Percentiles rank a stretch among this genome's conserved stretches.
These are phyloP conservation scores for Kwoniella bestiolae DNA, from an alignment of 768 basidiomycete genomes.

Conservation along the genomic window DNA sequence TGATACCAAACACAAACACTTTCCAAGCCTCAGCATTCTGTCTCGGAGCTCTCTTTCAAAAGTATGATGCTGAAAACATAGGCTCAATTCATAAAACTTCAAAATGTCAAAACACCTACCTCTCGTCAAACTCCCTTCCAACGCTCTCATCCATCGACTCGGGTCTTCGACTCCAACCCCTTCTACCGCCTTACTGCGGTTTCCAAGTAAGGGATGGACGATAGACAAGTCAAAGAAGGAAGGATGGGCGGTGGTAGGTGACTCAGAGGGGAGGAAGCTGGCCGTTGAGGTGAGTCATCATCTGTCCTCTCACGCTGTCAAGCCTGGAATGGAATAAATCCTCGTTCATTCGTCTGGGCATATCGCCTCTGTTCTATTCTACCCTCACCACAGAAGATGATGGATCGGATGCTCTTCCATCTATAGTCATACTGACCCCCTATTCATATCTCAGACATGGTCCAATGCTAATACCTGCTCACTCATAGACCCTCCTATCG, in stretches of 20 bases:
- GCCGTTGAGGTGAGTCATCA: constrained; percentile 68
- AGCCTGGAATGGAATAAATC: too few relatives aligned
- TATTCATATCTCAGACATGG: too few relatives aligned
- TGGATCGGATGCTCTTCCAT: too few relatives aligned
- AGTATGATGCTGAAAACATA: neutral
- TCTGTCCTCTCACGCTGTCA: too few relatives aligned
- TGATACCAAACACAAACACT: too few relatives aligned
- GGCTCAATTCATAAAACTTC: neutral
- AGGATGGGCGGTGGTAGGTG: constrained; percentile 76
- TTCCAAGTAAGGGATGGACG: constrained; percentile 42
- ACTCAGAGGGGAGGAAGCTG: constrained; percentile 68
- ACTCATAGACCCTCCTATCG: constrained; percentile 68
- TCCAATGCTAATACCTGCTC: too few relatives aligned
- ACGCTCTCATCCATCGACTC: constrained; percentile 37
- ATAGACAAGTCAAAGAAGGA: constrained; percentile 51
- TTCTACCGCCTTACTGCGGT: constrained; percentile 38
- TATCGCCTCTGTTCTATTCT: too few relatives aligned
- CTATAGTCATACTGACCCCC: too few relatives aligned
- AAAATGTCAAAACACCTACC: constrained; percentile 34
- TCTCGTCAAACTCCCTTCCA: constrained; percentile 36
- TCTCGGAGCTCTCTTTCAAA: too few relatives aligned
- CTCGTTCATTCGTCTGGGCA: too few relatives aligned
- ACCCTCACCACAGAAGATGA: too few relatives aligned
- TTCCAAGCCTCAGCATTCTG: too few relatives aligned
- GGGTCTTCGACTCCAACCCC: constrained; percentile 32